phyloP scores from a whole-genome alignment of 106 monocot genomes.

The Apostasia ramifera region DNA sequence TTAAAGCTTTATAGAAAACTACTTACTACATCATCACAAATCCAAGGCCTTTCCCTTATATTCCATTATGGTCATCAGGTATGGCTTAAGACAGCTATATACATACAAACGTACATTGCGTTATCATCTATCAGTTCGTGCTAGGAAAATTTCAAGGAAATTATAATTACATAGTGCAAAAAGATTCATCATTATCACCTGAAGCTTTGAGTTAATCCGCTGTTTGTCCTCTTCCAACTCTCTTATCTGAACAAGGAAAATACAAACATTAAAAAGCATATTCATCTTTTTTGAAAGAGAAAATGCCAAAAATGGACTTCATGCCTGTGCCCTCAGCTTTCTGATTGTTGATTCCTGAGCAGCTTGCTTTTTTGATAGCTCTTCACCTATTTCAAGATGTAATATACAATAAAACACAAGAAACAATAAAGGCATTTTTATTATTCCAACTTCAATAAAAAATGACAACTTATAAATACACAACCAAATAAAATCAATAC shows the following conservation, averaged over 20 bases:
- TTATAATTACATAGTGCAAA: too few relatives aligned
- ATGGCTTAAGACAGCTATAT: too few relatives aligned
- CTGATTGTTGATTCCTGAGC: conserved; percentile 89
- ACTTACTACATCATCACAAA: too few relatives aligned
- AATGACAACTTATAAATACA: too few relatives aligned
- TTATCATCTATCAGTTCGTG: too few relatives aligned
- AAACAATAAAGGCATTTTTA: not conserved
- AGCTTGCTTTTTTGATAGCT: conserved; percentile 98
- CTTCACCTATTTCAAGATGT: conserved; percentile 61
- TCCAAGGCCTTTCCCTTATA: too few relatives aligned
- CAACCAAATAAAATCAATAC: too few relatives aligned
- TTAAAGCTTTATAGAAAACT: too few relatives aligned
- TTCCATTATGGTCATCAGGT: too few relatives aligned
- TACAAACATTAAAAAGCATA: conserved; percentile 4
- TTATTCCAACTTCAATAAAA: not conserved
- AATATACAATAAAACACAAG: conserved; percentile 1
- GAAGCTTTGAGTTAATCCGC: conserved; percentile 87
- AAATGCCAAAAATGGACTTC: conserved; percentile 7
- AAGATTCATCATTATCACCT: conserved; percentile 27
- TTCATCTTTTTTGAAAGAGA: not conserved
- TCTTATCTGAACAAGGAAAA: conserved; percentile 51
- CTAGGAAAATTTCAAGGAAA: too few relatives aligned
- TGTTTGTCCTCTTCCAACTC: conserved; percentile 98
- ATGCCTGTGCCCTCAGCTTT: conserved; percentile 96
- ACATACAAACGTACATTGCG: too few relatives aligned